These are phyloP conservation scores for Mentha longifolia DNA, from an alignment of 257 asterid genomes.

Conservation along the genomic window DNA sequence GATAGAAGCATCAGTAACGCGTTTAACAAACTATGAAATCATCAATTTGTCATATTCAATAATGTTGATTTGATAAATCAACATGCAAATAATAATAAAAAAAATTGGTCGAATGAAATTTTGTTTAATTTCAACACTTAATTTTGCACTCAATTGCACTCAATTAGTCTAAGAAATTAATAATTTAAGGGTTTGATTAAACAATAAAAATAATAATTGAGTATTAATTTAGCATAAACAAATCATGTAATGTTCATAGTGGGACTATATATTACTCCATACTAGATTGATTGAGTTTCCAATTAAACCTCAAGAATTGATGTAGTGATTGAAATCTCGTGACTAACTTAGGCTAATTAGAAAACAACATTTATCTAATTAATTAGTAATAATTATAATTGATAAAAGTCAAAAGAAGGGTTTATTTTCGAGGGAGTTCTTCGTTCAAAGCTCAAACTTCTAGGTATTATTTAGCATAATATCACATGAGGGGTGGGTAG, in stretches of 20 bases:
- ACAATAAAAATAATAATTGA: no score
- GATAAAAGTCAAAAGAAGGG: slow-evolving; percentile 41
- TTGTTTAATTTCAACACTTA: no score
- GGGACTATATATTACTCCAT: no score
- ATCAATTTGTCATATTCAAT: slow-evolving; percentile 5
- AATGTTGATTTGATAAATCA: not conserved
- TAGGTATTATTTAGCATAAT: slow-evolving; percentile 39
- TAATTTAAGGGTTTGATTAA: no score
- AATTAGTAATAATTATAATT: slow-evolving; percentile 11
- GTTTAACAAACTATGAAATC: slow-evolving; percentile 7
- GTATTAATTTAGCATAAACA: no score
- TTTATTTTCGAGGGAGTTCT: slow-evolving; percentile 37
- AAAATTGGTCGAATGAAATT: no score
- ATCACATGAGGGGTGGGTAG: slow-evolving; percentile 34
- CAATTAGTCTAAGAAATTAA: no score
- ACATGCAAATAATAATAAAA: no score
- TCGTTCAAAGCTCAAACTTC: slow-evolving; percentile 48
- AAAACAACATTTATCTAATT: slow-evolving; percentile 1
- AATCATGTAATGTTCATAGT: no score
- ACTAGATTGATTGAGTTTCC: not conserved
- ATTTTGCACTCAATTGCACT: no score
- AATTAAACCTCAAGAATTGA: not conserved
- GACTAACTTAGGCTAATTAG: not conserved
- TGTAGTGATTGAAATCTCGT: slow-evolving; percentile 19
- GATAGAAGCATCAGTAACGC: slow-evolving; percentile 19